Evolutionary conservation across 2,329 filamentous ascomycete species (phyloP), one percentile per base, ranked within the genome.

Genomic region (Mariannaea elegans): DNA sequence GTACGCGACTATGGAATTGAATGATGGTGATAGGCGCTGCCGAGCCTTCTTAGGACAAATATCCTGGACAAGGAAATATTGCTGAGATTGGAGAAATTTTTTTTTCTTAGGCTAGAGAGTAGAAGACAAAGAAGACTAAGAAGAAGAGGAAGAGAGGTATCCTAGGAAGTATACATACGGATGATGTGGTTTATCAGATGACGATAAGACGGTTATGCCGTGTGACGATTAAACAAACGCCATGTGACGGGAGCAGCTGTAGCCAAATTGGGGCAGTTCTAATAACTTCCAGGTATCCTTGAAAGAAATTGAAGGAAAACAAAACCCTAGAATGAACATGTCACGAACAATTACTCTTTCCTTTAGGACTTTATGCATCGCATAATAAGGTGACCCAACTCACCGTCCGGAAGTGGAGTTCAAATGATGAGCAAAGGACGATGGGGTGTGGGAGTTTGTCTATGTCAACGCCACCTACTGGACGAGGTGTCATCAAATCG

Each of bases 1-100:
- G 63, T 47, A 47, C 52, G 24, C 29, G n/a, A 32, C 21, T 16
- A 49, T 38, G 41, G 36, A 24, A 27, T 46, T 38, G 45, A 27
- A 52, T 61, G 57, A 68, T 65, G 59, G 58, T 62, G 66, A 69
- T 69, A 56, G 61, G 58, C 65, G 56, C 31, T 60, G 61, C 66
- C 65, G 65, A 69, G 66, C 56, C 52, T 55, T 59, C 55, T 48
- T 46, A 60, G 60, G 53, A 49, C 41, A 23, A 50, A 24, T 61
- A 53, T 45, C 39, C 51, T 34, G 24, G 52, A 12, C 18, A 23
- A 27, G 21, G 16, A 38, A 50, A 41, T 13, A 23, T 31, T 18
- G 29, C 29, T 32, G 29, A 32, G 29, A 32, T 32, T 32, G n/a
- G n/a, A n/a, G n/a, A n/a, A n/a, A n/a, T n/a, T n/a, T n/a, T n/a